Conservation (phyloP, 2,329 filamentous ascomycete genomes). For the Sporothrix protearum region DNA sequence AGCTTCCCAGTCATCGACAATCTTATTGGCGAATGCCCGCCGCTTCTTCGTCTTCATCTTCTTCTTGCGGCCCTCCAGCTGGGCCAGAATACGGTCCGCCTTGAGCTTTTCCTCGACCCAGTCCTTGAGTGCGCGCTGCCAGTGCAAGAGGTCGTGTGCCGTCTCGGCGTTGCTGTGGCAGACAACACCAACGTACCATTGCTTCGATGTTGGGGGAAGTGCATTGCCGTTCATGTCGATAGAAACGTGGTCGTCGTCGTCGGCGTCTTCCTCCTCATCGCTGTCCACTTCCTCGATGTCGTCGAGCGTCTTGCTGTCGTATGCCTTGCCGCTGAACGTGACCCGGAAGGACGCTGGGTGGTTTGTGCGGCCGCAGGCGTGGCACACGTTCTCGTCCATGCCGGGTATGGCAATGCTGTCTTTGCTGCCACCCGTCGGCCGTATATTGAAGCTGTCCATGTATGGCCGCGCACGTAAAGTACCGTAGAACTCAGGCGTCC, state of each 20-base stretch:
- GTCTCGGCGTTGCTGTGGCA: constrained; percentile 57
- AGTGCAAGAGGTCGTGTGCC: constrained; percentile 70
- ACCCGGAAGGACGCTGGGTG: constrained; percentile 66
- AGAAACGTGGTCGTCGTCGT: constrained; percentile 36
- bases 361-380: constrained; percentile 65
- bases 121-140: constrained; percentile 70
- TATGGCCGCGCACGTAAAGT: constrained; percentile 64
- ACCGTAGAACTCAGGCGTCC: constrained; percentile 63
- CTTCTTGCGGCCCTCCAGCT: constrained; percentile 44
- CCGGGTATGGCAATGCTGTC: constrained; percentile 8
- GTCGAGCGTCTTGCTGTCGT: constrained; percentile 62
- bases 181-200: constrained; percentile 40
- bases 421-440: constrained; percentile 31
- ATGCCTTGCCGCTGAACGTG: constrained; percentile 61
- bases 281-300: constrained; percentile 50
- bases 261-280: constrained; percentile 36
- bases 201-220: constrained; percentile 38
- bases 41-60: constrained; percentile 58
- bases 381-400: constrained; percentile 49
- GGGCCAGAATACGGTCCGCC: constrained; percentile 52
- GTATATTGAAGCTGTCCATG: constrained; percentile 49
- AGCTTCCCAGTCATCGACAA: constrained; percentile 62
- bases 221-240: constrained; percentile 41
- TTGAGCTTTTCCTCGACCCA: constrained; percentile 64
- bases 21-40: constrained; percentile 57